Conservation (phyloP, 371 early-diverging fungal genomes). For the Dichotomocladium elegans region DNA sequence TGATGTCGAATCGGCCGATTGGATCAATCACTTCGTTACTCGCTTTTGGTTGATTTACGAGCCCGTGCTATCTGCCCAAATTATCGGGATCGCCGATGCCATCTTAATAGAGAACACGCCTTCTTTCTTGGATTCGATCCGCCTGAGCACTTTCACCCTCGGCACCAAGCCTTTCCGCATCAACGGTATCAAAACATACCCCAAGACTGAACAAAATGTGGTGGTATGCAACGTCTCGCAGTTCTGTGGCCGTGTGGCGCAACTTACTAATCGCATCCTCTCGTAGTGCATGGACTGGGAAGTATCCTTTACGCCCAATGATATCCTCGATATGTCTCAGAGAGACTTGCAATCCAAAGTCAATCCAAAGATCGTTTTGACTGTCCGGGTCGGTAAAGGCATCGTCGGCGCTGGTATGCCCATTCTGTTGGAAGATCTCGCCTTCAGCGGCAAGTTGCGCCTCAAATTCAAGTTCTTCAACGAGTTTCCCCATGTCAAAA, state of each 20-base stretch:
- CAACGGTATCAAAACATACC: conserved; percentile 80
- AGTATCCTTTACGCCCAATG: conserved; percentile 86
- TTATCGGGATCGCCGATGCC: conserved; percentile 72
- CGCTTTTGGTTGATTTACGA: conserved; percentile 96
- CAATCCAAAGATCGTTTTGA: conserved; percentile 91
- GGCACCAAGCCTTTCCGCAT: conserved; percentile 95
- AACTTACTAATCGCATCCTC: background rate
- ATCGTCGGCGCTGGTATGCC: conserved; percentile 89
- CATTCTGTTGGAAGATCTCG: conserved; percentile 87
- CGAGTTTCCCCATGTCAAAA: conserved; percentile 89
- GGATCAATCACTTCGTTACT: conserved; percentile 91
- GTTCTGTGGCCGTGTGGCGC: no score
- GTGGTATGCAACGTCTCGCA: conserved; percentile 56
- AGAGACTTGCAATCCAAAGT: conserved; percentile 65
- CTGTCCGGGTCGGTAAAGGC: conserved; percentile 87
- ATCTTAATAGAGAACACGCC: conserved; percentile 82
- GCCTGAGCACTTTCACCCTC: conserved; percentile 91
- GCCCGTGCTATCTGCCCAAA: conserved; percentile 79
- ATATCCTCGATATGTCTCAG: conserved; percentile 69
- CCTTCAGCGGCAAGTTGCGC: conserved; percentile 79
- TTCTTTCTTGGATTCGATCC: conserved; percentile 85
- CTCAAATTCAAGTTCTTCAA: conserved; percentile 81
- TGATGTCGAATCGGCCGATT: conserved; percentile 88
- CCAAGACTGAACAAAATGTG: conserved; percentile 78
- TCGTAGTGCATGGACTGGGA: conserved; percentile 83